Evolutionary conservation across 139 green algal genomes (phyloP), one percentile per base, ranked within the genome.

Genomic region (Coccomyxa sp.): DNA sequence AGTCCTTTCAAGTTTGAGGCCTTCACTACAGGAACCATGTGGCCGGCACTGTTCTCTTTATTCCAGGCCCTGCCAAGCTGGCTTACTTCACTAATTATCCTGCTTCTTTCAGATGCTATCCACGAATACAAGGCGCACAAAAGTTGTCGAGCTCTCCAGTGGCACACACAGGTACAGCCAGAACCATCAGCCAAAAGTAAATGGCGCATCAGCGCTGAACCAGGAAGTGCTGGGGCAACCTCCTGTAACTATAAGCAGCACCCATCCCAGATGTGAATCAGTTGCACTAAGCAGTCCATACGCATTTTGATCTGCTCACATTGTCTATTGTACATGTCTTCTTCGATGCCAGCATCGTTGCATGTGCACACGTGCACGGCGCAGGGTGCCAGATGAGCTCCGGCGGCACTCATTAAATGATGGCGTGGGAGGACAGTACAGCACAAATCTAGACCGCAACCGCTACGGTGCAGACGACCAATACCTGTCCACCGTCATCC

Each of bases 401-500:
- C 91, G 91, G 31, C 91, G 93, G 79, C 95, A 98, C 87, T 96
- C 92, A 74, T 86, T 98, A 18, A 88, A 84, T 13, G 95, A 98
- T 81, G 90, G 88, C 31, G 87, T 92, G 67, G 91, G 91, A 11
- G 91, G 92, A 17, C 92, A 97, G 83, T 99, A 98, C 90, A 94
- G 89, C 68, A 98, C 96, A 21, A 98, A 98, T 91, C 85, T 99
- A 60, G 96, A 99, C 90, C 89, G 96, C 78, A 99, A 99, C 90
- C 84, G 96, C 32, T 99, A 99, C 81, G 96, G 96, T 81, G 93
- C 88, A 25, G 96, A 99, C 80, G 93, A 98, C 88, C 93, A 98
- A 83, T 99, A 99, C 88, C 91, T 99, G 10, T 95, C 95, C 89
- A 98, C 95, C 13, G 94, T 98, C 30, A 96, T 97, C 77, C 89